Conservation (phyloP, 169 alveolate genomes). For the Pseudocohnilembus persalinus region DNA sequence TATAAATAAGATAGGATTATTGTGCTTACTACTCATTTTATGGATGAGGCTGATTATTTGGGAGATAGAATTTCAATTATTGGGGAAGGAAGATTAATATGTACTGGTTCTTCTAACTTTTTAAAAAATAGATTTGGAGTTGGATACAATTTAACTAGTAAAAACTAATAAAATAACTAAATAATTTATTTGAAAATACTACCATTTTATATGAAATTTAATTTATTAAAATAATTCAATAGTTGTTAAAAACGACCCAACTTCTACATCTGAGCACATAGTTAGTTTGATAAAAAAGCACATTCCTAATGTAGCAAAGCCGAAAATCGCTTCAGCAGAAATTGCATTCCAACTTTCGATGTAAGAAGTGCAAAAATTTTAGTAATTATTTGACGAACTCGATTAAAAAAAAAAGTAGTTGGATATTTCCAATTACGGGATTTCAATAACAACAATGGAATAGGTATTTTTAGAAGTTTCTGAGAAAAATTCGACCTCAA, state of each 20-base stretch:
- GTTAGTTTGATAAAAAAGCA: too few relatives aligned
- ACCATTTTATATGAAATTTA: too few relatives aligned
- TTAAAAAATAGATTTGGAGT: conserved; percentile 79
- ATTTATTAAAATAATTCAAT: too few relatives aligned
- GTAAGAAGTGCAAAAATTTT: conserved; percentile 46
- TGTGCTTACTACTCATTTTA: conserved; percentile 78
- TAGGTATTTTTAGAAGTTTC: conserved; percentile 89
- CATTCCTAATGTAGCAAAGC: too few relatives aligned
- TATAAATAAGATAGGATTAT: conserved; percentile 54
- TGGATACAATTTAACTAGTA: conserved; percentile 63
- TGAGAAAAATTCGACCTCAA: too few relatives aligned
- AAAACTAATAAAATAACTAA: conserved; percentile 40
- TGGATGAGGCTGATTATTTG: conserved; percentile 82
- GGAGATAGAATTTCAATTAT: conserved; percentile 84
- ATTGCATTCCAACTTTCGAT: conserved; percentile 73
- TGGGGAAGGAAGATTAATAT: conserved; percentile 66
- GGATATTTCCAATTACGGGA: conserved; percentile 73
- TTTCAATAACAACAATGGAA: conserved; percentile 88
- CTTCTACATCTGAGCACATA: too few relatives aligned
- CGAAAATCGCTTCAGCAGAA: conserved; percentile 76
- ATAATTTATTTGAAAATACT: too few relatives aligned
- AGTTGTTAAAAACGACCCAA: too few relatives aligned
- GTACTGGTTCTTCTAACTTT: conserved; percentile 78
- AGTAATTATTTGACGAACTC: conserved; percentile 66
- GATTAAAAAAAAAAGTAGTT: conserved; percentile 56